Evolutionary conservation across 345 rosid species (phyloP).

Genomic region (Euphorbia peplus): DNA sequence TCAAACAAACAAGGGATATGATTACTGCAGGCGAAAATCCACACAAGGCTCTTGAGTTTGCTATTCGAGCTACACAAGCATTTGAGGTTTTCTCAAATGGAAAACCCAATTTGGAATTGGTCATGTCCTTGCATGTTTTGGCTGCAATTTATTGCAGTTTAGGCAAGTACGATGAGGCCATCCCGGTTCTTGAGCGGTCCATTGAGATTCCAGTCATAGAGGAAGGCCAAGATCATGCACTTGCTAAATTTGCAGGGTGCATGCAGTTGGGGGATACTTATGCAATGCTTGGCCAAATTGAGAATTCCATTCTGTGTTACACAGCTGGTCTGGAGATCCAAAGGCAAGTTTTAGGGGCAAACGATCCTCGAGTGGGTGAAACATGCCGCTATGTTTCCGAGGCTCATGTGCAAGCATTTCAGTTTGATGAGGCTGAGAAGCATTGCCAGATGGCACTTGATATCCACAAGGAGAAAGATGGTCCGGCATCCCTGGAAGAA

Average conservation of each 20-base stretch:
- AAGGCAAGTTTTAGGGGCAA: slow-evolving; percentile 78
- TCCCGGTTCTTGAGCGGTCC: slow-evolving; percentile 82
- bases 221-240: slow-evolving; percentile 71
- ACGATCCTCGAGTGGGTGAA: slow-evolving; percentile 70
- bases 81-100: slow-evolving; percentile 58
- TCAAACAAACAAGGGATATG: slow-evolving; percentile 66
- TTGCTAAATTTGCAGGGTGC: slow-evolving; percentile 92
- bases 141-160: slow-evolving; percentile 68
- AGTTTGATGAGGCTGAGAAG: slow-evolving; percentile 76
- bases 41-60: slow-evolving; percentile 60
- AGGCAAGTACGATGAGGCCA: slow-evolving; percentile 59
- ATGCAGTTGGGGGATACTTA: slow-evolving; percentile 97
- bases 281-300: slow-evolving; percentile 75
- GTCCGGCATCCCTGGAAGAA: slow-evolving; percentile 64
- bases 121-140: slow-evolving; percentile 78
- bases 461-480: slow-evolving; percentile 61
- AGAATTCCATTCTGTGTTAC: slow-evolving; percentile 71
- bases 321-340: slow-evolving; percentile 92
- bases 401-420: slow-evolving; percentile 85
- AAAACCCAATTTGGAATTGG: slow-evolving; percentile 54
- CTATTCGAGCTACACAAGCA: slow-evolving; percentile 52
- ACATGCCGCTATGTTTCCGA: slow-evolving; percentile 83
- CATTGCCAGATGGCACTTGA: slow-evolving; percentile 76
- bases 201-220: slow-evolving; percentile 72
- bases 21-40: slow-evolving; percentile 68